These are phyloP conservation scores for Thinopyrum obtusiflorum DNA, from an alignment of 202 grass and related monocot genomes.

Conservation along the genomic window DNA sequence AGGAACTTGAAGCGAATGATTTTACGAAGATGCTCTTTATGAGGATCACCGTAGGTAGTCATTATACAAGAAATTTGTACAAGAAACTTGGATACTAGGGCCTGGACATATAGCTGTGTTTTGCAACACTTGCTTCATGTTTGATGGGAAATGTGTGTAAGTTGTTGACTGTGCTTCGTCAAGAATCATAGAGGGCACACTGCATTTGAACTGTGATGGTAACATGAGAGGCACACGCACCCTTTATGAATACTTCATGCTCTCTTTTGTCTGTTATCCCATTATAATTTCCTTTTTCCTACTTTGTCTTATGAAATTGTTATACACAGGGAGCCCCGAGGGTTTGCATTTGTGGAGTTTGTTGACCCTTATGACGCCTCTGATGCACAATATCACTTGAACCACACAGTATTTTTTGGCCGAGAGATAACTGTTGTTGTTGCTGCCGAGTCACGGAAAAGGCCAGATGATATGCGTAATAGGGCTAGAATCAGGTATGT, in stretches of 20 bases:
- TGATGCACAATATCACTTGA: slow-evolving; percentile 98
- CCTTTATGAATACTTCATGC: slow-evolving; percentile 25
- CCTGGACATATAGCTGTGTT: slow-evolving; percentile 56
- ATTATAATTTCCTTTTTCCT: background rate
- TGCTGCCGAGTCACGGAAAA: slow-evolving; percentile 84
- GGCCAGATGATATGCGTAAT: slow-evolving; percentile 82
- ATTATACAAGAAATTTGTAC: slow-evolving; percentile 34
- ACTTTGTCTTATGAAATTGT: slow-evolving; percentile 17
- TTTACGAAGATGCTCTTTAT: slow-evolving; percentile 61
- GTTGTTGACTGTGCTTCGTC: slow-evolving; percentile 55
- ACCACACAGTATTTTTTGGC: slow-evolving; percentile 70
- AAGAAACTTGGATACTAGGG: slow-evolving; percentile 62
- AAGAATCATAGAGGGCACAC: slow-evolving; percentile 50
- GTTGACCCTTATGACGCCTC: slow-evolving; percentile 84
- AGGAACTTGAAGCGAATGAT: slow-evolving; percentile 55
- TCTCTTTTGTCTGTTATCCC: slow-evolving; percentile 1
- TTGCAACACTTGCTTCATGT: slow-evolving; percentile 50
- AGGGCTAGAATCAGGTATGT: slow-evolving; percentile 60
- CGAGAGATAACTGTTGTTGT: slow-evolving; percentile 95
- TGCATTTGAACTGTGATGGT: slow-evolving; percentile 54
- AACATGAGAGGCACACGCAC: slow-evolving; percentile 27
- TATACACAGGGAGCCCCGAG: slow-evolving; percentile 65
- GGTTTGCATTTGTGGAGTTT: slow-evolving; percentile 95
- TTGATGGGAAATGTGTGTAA: slow-evolving; percentile 63
- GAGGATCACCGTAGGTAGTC: slow-evolving; percentile 49